Base-by-base conservation (phyloP, 225 moss, liverwort and hornwort species). In the Rhytidiadelphus loreus region DNA sequence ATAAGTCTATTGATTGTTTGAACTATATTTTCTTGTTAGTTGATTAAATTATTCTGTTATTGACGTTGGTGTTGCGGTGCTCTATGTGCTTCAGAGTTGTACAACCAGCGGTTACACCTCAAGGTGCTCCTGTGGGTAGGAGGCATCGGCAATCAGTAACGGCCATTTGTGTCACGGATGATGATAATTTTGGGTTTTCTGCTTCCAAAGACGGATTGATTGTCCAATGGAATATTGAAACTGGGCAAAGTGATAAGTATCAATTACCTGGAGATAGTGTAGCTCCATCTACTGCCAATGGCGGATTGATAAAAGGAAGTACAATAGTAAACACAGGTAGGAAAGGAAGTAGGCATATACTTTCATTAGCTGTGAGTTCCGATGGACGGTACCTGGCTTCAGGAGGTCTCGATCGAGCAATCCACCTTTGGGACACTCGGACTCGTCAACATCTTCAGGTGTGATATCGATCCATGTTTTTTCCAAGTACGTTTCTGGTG, bases 371-470 rank as follows among this genome's bases (percentile, higher is more conserved):
- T 68, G 96, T 96, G 41, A 97, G 97, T 89, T 97, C 96, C 25
- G 97, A 99, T 52, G 97, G 99, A 64, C 93, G 97, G 72, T 97
- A 97, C 83, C 77, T 99, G 92, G 94, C 97, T n/a, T 94, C 99
- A 52, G 99, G 99, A 88, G 99, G 99, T 53, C 90, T 99, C 87
- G 96, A 96, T 92, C 93, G 97, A 86, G 90, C 91, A 30, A 92
- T 99, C 25, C 99, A 99, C 63, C 88, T 99, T 68, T 99, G 99
- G 99, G 99, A 99, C 81, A 95, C 97, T 76, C 95, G 99, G 83
- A 95, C 96, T 79, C 96, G 96, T 81, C 94, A 96, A 91, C 96
- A 97, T 88, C 88, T 97, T 86, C 94, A 96, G 96, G 97, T 98
- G 84, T 82, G 86, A 60, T 72, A 21, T n/a, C 30, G 70, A 50